These are phyloP conservation scores for Maudiozyma serrabonitensis DNA, from an alignment of 805 yeast species.

Conservation along the genomic window DNA sequence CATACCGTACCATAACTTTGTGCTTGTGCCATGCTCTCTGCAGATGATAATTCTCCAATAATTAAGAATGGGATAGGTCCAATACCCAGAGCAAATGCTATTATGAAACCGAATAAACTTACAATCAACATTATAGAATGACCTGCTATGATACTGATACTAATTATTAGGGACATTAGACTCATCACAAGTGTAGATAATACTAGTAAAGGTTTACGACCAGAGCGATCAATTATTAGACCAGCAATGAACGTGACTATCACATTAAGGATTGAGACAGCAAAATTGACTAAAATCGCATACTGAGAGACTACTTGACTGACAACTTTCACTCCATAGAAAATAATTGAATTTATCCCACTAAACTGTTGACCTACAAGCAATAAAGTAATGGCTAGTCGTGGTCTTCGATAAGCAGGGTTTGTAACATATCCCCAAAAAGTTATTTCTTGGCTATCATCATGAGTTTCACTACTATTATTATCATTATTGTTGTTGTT, in stretches of 20 bases:
- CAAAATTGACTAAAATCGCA: slow-evolving; percentile 63
- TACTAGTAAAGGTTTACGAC: slow-evolving; percentile 66
- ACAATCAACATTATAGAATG: slow-evolving; percentile 43
- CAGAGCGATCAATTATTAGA: slow-evolving; percentile 60
- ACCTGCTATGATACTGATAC: slow-evolving; percentile 48
- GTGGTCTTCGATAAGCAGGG: slow-evolving; percentile 45
- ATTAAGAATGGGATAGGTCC: slow-evolving; percentile 94
- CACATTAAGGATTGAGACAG: slow-evolving; percentile 67
- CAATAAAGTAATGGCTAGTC: slow-evolving; percentile 57
- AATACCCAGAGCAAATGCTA: slow-evolving; percentile 80
- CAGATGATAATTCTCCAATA: slow-evolving; percentile 73
- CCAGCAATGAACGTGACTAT: slow-evolving; percentile 69
- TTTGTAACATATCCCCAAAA: slow-evolving; percentile 40
- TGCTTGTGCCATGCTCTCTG: slow-evolving; percentile 70
- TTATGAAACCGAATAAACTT: slow-evolving; percentile 65
- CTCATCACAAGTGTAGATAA: slow-evolving; percentile 63
- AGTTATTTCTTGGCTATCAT: slow-evolving; percentile 7
- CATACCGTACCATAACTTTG: slow-evolving; percentile 88
- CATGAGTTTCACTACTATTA: not conserved
- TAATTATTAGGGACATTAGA: slow-evolving; percentile 49
- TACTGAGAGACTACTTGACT: slow-evolving; percentile 60
- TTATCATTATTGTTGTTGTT: not conserved
- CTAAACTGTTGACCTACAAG: slow-evolving; percentile 82
- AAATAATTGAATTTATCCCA: slow-evolving; percentile 87
- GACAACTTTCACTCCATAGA: slow-evolving; percentile 84